Evolutionary conservation across 495 filamentous ascomycete species (phyloP).

Genomic region (Penicillium subrubescens): DNA sequence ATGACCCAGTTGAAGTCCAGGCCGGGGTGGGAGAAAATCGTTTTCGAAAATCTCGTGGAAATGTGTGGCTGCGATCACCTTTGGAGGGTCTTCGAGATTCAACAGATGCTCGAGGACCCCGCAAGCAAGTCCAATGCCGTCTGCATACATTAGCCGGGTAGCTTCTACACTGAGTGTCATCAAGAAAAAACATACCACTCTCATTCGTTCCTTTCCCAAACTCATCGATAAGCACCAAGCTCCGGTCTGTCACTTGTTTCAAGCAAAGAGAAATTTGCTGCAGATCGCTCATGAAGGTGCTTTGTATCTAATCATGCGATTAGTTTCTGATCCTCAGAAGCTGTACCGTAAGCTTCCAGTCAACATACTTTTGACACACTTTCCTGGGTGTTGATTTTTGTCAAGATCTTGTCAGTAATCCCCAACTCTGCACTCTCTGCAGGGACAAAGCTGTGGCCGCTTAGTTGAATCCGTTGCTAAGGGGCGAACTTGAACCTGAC

Average conservation of each 20-base stretch:
- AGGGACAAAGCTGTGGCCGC: slow-evolving; percentile 69
- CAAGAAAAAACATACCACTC: slow-evolving; percentile 43
- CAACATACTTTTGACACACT: slow-evolving; percentile 67
- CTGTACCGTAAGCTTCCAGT: too few relatives aligned
- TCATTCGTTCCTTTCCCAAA: slow-evolving; percentile 94
- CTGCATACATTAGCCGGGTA: slow-evolving; percentile 33
- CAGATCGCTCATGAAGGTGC: slow-evolving; percentile 91
- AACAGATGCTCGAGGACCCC: slow-evolving; percentile 81
- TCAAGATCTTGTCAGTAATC: slow-evolving; percentile 90
- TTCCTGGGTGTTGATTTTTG: slow-evolving; percentile 83
- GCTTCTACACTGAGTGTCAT: not conserved
- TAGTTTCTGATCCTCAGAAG: too few relatives aligned
- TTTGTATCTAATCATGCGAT: slow-evolving; percentile 59
- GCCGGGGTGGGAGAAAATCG: slow-evolving; percentile 60
- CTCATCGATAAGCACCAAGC: slow-evolving; percentile 86
- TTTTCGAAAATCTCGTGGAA: slow-evolving; percentile 93
- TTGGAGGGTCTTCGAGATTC: slow-evolving; percentile 62
- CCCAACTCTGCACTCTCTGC: slow-evolving; percentile 79
- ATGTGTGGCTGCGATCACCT: slow-evolving; percentile 86
- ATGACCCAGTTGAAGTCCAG: slow-evolving; percentile 69
- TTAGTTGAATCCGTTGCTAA: slow-evolving; percentile 7
- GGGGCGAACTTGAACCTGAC: not conserved
- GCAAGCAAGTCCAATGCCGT: slow-evolving; percentile 85
- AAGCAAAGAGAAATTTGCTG: slow-evolving; percentile 83
- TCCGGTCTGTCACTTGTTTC: slow-evolving; percentile 74